Base-by-base conservation (phyloP, 108 stramenopile genomes). In the Pseudonitzschia multiseries region DNA sequence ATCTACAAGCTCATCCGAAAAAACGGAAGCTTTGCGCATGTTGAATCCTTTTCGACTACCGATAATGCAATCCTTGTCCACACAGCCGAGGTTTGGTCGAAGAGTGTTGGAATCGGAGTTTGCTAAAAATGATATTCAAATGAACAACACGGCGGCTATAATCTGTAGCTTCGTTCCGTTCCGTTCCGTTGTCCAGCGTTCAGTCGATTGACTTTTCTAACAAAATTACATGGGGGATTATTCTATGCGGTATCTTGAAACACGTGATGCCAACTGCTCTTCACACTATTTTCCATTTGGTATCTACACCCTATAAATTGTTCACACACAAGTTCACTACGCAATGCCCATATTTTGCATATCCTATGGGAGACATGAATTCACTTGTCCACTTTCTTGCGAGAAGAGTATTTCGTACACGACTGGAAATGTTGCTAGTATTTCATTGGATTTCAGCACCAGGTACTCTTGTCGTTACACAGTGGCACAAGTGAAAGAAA, bases 71-170 rank as follows among this genome's bases (percentile, higher is more conserved):
- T 48, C 41, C 65, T 83, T 71, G 60, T 62, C 40, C 72, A 50
- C 42, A 78, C 83, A 10, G 78, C 78, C 17, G 75, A 83, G 18
- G 48, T 62, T 14, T 83, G 83, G 83, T 74, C 74, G 41, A 79
- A 79, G 62, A 78, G 71, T 36, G 67, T 78, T 26, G 73, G 64
- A 56, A 73, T 41, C 26, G 60, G 73, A 51, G 31, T 52, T 20
- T 68, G 32, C 8, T 31, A 68, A 33, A 52, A 14, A 50, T 15
- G 20, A 50, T n/a, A n/a, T n/a, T n/a, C 51, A 50, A 68, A 51
- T 2, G 54, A 56, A 26, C 46, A 14, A 48, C 46, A 14, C 4
- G 12, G 46, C 13, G 4, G 4, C 36, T 36, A 36, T 36, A 36
- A 5, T 36, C 36, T 36, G 36, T 6, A 5, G 36, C 36, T 36